Conservation (phyloP, 177 flowering plant genomes). For the Vitis hybrid region DNA sequence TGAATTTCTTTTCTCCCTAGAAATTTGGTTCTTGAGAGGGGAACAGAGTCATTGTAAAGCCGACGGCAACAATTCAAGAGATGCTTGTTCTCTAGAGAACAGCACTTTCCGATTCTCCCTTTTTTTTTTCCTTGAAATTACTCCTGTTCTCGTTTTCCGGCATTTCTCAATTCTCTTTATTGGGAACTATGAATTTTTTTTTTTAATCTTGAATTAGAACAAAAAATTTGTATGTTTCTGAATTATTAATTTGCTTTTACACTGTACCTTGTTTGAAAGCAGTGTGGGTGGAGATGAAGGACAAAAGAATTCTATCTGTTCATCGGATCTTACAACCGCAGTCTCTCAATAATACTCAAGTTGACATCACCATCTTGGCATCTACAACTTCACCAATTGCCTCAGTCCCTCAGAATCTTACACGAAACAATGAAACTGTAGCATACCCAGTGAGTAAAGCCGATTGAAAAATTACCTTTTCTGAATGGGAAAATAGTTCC, state of each 20-base stretch:
- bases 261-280: conserved; percentile 6
- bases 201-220: background rate
- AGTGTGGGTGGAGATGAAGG: conserved; percentile 29
- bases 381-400: conserved; percentile 17
- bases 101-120: no score
- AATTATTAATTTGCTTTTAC: background rate
- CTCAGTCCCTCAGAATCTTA: conserved; percentile 11
- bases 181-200: background rate
- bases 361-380: conserved; percentile 27
- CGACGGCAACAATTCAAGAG: no score
- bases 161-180: background rate
- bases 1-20: no score
- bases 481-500: background rate
- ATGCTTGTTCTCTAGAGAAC: no score
- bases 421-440: conserved; percentile 8
- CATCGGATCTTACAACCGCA: background rate
- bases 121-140: background rate
- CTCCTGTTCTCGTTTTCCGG: background rate
- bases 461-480: conserved; percentile 4
- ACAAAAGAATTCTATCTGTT: conserved; percentile 17
- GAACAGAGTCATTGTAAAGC: no score
- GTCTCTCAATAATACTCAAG: conserved; percentile 11
- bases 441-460: conserved; percentile 1
- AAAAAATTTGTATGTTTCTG: background rate
- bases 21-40: no score